Base-by-base conservation (phyloP, 2,329 filamentous ascomycete genomes). In the Tolypocladium tropicale region DNA sequence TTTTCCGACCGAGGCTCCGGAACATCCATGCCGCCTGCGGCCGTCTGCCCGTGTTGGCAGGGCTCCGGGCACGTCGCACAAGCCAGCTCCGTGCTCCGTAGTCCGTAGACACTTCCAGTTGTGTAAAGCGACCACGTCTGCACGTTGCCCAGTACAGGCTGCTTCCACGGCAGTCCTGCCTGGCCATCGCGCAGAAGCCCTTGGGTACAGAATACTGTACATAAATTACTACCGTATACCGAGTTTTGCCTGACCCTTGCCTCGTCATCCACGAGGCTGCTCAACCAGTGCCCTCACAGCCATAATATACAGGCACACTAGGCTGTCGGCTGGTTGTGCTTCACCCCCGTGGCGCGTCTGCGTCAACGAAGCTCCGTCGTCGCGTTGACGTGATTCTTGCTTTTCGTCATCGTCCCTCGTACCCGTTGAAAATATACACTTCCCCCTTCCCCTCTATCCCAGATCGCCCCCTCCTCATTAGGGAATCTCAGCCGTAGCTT, bases 391-490 rank as follows among this genome's bases (percentile, higher is more conserved):
- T 50, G 10, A 50, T 50, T 25, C 41, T 37, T 49, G n/a, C n/a
- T 14, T 51, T 34, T 53, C 51, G 23, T 53, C 55, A 53, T 53
- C 51, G 51, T 53, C 41, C 55, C 41, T 53, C 51, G 36, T 53
- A 39, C 55, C 55, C 52, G 52, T 37, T 28, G 37, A 18, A 50
- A 53, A 56, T 41, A 36, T 53, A 53, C 43, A 53, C 33, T 14
- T 37, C n/a, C 21, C 9, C 41, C 25, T 34, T 41, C 48, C 53
- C 23, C 32, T 53, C 33, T 43, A 48, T 50, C 25, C 33, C 52
- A 53, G 32, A 12, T 33, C n/a, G 33, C 32, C 14, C n/a, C 41
- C 23, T 41, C n/a, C n/a, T 49, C 39, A 48, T 48, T 48, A 52
- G 18, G 23, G 30, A 48, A 39, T 41, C 36, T 23, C 34, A 39